Conservation (phyloP, 73 alveolate species). For the Durusdinium trenchii region DNA sequence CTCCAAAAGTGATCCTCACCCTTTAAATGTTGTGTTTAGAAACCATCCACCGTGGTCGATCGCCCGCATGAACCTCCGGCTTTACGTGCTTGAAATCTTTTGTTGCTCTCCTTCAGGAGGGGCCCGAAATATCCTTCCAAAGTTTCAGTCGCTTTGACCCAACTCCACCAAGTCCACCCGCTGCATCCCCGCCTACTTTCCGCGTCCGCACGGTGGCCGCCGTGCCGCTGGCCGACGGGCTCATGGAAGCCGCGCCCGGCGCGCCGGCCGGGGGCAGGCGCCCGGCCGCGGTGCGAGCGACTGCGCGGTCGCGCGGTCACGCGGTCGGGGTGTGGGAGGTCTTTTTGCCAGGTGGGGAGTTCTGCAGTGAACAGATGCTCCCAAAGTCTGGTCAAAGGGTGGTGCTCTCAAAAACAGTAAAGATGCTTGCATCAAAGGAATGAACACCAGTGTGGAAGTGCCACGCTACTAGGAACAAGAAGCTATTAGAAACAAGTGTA, state of each 20-base stretch:
- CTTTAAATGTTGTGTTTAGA: no score
- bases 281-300: constrained; percentile 94
- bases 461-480: no score
- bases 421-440: no score
- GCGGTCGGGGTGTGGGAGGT: not conserved
- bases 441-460: no score
- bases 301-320: not conserved
- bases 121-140: not conserved
- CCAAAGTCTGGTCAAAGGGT: not conserved
- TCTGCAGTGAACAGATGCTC: not conserved
- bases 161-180: not conserved
- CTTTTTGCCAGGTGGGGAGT: not conserved
- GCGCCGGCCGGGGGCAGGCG: constrained; percentile 79
- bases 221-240: not conserved
- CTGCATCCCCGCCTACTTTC: constrained; percentile 47
- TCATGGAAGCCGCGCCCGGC: not conserved
- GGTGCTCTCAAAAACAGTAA: no score
- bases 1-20: no score
- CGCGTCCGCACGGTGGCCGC: constrained; percentile 42
- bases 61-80: no score
- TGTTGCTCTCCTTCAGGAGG: not conserved
- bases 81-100: no score
- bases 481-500: no score
- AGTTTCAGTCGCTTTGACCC: not conserved
- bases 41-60: no score